Conservation (phyloP, 2,329 filamentous ascomycete species). For the Cladosporium sphaerospermum region DNA sequence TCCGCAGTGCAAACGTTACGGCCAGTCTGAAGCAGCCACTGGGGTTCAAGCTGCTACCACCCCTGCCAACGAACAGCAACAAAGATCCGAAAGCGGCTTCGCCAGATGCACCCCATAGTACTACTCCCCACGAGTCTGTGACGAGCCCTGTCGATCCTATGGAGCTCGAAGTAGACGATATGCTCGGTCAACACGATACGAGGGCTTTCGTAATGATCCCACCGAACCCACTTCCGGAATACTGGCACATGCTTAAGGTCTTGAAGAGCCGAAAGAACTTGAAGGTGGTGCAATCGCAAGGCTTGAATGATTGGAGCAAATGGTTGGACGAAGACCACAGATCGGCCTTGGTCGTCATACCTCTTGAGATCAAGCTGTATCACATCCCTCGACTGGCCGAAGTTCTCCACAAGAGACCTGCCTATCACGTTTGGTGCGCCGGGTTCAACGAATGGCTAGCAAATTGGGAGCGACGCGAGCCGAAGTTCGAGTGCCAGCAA, state of each 20-base stretch:
- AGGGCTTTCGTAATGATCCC: conserved; percentile 27
- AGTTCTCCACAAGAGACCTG: conserved; percentile 23
- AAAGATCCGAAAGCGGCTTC: too few relatives aligned
- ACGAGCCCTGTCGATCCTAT: not conserved
- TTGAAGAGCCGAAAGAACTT: conserved; percentile 13
- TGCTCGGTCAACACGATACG: conserved; percentile 12
- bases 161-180: not conserved
- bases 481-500: conserved; percentile 20
- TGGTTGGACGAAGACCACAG: not conserved
- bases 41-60: conserved; percentile 9
- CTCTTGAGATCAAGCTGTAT: conserved; percentile 30
- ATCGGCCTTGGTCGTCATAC: conserved; percentile 21
- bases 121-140: too few relatives aligned
- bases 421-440: conserved; percentile 30
- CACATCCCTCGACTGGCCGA: conserved; percentile 29
- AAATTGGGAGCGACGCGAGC: conserved; percentile 14
- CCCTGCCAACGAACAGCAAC: too few relatives aligned
- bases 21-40: not conserved
- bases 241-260: conserved; percentile 14
- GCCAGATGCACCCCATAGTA: too few relatives aligned
- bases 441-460: conserved; percentile 23
- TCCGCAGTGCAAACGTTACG: conserved; percentile 12
- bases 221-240: not conserved
- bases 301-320: too few relatives aligned
- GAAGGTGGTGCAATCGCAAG: too few relatives aligned